phyloP scores from a whole-genome alignment of 78 protist genomes.

The Dictyostelium brefeldianum region DNA sequence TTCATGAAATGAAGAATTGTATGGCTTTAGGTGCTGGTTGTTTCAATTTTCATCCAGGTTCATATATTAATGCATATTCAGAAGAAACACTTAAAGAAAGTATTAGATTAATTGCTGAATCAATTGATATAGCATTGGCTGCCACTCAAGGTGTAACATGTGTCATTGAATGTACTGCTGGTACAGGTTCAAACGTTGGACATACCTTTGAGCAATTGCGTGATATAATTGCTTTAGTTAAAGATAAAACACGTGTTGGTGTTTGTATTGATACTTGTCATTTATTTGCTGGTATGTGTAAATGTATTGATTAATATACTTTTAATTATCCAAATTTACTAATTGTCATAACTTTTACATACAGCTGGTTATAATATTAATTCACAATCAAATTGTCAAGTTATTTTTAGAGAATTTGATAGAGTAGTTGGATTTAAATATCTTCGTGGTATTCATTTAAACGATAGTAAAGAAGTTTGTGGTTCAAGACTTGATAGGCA shows the following conservation, averaged over 20 bases:
- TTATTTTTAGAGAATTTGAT: slow-evolving; percentile 77
- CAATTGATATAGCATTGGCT: slow-evolving; percentile 32
- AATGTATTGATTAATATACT: too few species aligned
- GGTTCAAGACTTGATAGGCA: slow-evolving; percentile 74
- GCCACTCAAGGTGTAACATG: slow-evolving; percentile 19
- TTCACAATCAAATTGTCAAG: slow-evolving; percentile 10
- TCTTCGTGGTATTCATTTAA: slow-evolving; percentile 78
- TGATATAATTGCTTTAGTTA: slow-evolving; percentile 52
- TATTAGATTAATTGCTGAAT: slow-evolving; percentile 34
- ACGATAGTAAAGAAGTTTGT: slow-evolving; percentile 66
- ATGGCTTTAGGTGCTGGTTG: slow-evolving; percentile 43
- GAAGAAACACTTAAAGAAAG: slow-evolving; percentile 15
- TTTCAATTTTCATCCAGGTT: slow-evolving; percentile 89
- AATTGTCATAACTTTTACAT: too few species aligned
- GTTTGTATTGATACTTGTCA: slow-evolving; percentile 91
- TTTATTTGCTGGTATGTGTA: slow-evolving; percentile 52
- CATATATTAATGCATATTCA: slow-evolving; percentile 22
- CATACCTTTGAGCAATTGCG: slow-evolving; percentile 72
- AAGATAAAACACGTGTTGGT: slow-evolving; percentile 81
- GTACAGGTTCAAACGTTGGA: slow-evolving; percentile 72
- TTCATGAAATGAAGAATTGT: slow-evolving; percentile 71
- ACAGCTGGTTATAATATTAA: slow-evolving; percentile 81
- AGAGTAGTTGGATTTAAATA: slow-evolving; percentile 76
- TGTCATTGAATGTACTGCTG: slow-evolving; percentile 82
- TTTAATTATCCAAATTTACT: too few species aligned